Conservation (phyloP, 208 protist genomes). For the Crithidia sp. region DNA sequence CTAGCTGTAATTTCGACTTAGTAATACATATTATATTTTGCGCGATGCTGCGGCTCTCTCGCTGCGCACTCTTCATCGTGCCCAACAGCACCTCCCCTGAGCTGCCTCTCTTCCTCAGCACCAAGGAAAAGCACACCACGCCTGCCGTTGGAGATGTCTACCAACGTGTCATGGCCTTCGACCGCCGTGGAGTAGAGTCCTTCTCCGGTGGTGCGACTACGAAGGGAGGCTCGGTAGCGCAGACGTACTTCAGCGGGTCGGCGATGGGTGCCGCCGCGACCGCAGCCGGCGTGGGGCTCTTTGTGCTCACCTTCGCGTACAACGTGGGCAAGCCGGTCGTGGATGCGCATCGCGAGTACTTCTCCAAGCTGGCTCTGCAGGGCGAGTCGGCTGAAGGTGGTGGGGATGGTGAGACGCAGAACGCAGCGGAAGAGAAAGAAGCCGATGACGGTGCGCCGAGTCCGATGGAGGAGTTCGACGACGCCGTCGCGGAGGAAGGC, state of each 20-base stretch:
- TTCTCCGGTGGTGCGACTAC: too few species aligned
- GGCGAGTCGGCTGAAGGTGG: neutral
- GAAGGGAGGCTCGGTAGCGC: constrained; percentile 12
- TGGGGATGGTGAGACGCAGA: neutral
- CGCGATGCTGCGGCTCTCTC: constrained; percentile 30
- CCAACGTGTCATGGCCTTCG: constrained; percentile 58
- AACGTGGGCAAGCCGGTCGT: constrained; percentile 66
- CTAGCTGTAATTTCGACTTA: too few species aligned
- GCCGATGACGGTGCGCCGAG: neutral
- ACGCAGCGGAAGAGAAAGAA: neutral
- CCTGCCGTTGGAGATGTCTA: constrained; percentile 29
- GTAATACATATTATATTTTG: too few species aligned
- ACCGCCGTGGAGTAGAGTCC: constrained; percentile 24
- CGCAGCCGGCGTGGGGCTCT: constrained; percentile 32
- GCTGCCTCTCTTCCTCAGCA: constrained; percentile 28
- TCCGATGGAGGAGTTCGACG: constrained; percentile 29
- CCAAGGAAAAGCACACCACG: neutral
- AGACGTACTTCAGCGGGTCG: constrained; percentile 50
- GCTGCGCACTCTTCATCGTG: constrained; percentile 13
- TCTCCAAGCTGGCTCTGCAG: neutral
- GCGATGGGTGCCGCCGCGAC: constrained; percentile 32
- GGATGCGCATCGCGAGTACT: constrained; percentile 56
- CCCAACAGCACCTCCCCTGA: constrained; percentile 27
- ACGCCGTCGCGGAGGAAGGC: constrained; percentile 18
- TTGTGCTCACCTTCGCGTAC: constrained; percentile 62